Evolutionary conservation across 441 rosid species (phyloP).

Genomic region (Omphalea diandra): DNA sequence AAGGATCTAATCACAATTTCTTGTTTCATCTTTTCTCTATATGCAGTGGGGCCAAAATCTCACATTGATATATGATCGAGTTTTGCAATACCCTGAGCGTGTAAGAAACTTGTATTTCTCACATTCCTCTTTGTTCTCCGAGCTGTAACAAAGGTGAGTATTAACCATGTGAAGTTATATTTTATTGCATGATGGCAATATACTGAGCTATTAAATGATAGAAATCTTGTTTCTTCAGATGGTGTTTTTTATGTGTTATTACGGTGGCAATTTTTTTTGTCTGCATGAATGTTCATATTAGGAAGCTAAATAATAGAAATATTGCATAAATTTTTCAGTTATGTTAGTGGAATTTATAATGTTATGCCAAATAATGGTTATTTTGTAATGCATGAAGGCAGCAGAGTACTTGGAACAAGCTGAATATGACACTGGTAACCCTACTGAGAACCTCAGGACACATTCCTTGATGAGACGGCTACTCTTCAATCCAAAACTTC

Average conservation of each 20-base stretch:
- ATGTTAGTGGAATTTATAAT: too few species aligned
- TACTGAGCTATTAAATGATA: background rate
- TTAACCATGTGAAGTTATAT: background rate
- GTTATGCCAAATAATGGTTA: background rate
- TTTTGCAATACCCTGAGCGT: constrained; percentile 74
- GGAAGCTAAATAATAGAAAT: background rate
- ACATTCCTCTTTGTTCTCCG: constrained; percentile 85
- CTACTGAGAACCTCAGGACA: constrained; percentile 69
- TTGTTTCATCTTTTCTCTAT: constrained; percentile 16
- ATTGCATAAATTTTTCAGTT: background rate
- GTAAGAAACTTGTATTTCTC: constrained; percentile 81
- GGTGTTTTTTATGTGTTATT: too few species aligned
- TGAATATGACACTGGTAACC: constrained; percentile 68
- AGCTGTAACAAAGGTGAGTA: constrained; percentile 77
- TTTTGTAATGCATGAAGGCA: constrained; percentile 44
- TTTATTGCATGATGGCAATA: background rate
- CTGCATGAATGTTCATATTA: background rate
- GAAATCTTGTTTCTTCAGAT: background rate
- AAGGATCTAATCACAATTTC: constrained; percentile 11
- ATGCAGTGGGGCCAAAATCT: constrained; percentile 93
- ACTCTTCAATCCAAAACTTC: constrained; percentile 60
- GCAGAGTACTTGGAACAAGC: constrained; percentile 78
- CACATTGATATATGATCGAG: constrained; percentile 69
- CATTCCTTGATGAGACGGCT: constrained; percentile 74
- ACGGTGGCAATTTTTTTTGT: background rate